phyloP scores from a whole-genome alignment of 106 monocot species.

The Dendrobium huoshanense region DNA sequence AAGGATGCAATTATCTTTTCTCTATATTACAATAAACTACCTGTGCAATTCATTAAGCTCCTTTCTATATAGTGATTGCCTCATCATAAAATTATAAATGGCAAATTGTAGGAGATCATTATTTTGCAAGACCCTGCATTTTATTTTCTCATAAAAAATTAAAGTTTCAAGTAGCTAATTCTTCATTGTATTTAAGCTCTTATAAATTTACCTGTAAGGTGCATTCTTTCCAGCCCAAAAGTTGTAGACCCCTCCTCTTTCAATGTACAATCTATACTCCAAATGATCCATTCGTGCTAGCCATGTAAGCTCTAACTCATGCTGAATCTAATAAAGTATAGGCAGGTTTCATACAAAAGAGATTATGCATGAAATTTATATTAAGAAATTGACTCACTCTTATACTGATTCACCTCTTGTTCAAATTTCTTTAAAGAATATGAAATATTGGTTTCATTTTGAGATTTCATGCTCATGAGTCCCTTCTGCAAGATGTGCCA shows the following conservation, averaged over 20 bases:
- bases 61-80: too few species aligned
- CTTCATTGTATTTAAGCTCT: too few species aligned
- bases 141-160: too few species aligned
- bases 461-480: neutral
- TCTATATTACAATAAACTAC: too few species aligned
- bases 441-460: neutral
- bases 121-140: too few species aligned
- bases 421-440: neutral
- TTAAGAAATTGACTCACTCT: neutral
- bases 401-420: constrained; percentile 5
- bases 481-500: constrained; percentile 10
- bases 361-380: too few species aligned
- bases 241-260: constrained; percentile 5
- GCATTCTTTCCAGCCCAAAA: constrained; percentile 13
- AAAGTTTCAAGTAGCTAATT: too few species aligned
- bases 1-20: too few species aligned
- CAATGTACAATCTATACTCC: constrained; percentile 23
- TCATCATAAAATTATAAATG: too few species aligned
- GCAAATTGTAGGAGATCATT: too few species aligned
- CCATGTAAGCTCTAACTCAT: constrained; percentile 20
- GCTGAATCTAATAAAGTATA: constrained; percentile 8
- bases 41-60: too few species aligned
- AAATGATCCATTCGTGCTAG: constrained; percentile 27
- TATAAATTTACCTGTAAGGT: constrained; percentile 10
- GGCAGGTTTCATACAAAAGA: too few species aligned